Evolutionary conservation across 2,329 filamentous ascomycete species (phyloP).

Genomic region (Fusarium denticulatum): DNA sequence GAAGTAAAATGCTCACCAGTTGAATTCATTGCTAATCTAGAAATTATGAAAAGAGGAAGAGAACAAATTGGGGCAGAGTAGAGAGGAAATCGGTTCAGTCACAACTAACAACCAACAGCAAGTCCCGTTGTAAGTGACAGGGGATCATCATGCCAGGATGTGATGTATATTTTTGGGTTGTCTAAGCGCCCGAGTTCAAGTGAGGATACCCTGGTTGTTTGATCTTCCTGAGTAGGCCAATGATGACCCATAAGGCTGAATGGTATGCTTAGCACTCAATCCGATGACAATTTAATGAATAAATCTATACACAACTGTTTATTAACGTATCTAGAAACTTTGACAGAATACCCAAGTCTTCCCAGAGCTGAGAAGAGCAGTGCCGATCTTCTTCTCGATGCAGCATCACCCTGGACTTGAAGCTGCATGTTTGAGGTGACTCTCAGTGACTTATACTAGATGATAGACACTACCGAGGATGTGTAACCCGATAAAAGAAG

Average conservation of each 20-base stretch:
- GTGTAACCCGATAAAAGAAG: fast-evolving
- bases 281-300: too few species aligned
- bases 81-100: not conserved
- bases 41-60: not conserved
- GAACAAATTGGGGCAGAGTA: not conserved
- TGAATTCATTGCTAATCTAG: not conserved
- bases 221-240: not conserved
- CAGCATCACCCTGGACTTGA: not conserved
- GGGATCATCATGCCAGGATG: not conserved
- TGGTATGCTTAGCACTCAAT: not conserved
- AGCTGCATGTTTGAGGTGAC: not conserved
- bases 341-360: fast-evolving
- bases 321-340: too few species aligned
- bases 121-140: not conserved
- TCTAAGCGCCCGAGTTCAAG: constrained; percentile 9
- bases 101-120: constrained; percentile 2
- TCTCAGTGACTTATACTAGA: not conserved
- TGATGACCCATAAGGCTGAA: not conserved
- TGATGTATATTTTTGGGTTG: constrained; percentile 9
- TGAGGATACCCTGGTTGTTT: not conserved
- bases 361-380: not conserved
- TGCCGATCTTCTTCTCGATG: not conserved
- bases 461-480: not conserved
- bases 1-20: not conserved
- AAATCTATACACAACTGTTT: not conserved